Evolutionary conservation across 2,329 filamentous ascomycete species (phyloP).

Genomic region (Aureobasidium leucospermi): DNA sequence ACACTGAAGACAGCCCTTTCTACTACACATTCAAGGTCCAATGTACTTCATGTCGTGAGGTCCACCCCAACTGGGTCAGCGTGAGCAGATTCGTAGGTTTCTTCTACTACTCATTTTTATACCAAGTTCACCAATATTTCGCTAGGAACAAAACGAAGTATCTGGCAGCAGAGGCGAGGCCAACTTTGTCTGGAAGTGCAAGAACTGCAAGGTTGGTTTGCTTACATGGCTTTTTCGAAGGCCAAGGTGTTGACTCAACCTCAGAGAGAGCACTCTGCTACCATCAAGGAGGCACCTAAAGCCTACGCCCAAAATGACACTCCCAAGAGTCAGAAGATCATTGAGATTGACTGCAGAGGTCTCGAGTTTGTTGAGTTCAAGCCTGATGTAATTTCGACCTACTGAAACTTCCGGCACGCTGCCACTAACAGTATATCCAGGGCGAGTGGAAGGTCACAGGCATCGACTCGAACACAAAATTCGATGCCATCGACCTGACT

Average conservation of each 20-base stretch:
- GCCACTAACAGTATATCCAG: constrained; percentile 35
- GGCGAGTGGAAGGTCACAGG: constrained; percentile 88
- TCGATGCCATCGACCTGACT: constrained; percentile 69
- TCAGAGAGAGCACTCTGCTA: constrained; percentile 77
- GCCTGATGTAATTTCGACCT: constrained; percentile 59
- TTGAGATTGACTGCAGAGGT: constrained; percentile 90
- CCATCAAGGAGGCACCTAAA: constrained; percentile 66
- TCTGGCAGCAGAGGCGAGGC: constrained; percentile 91
- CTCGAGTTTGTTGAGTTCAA: constrained; percentile 88
- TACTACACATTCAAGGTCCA: constrained; percentile 98
- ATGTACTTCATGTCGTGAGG: constrained; percentile 94
- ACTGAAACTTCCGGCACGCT: not conserved
- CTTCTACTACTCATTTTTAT: not conserved
- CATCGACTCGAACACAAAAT: constrained; percentile 71
- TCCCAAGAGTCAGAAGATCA: constrained; percentile 65
- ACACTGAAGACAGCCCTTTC: constrained; percentile 75
- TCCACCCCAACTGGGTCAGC: constrained; percentile 76
- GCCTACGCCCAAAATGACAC: constrained; percentile 60
- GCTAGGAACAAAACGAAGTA: constrained; percentile 78
- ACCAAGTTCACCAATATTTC: not conserved
- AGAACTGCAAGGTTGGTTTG: constrained; percentile 77
- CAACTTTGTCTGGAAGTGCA: constrained; percentile 99
- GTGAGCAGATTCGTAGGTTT: constrained; percentile 77
- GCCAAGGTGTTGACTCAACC: not conserved
- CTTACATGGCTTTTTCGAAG: not conserved